Percentiles rank a stretch among this genome's conserved stretches.
phyloP scores from a whole-genome alignment of 1,284 basidiomycete species.

The Sanghuangporus sanghuang region DNA sequence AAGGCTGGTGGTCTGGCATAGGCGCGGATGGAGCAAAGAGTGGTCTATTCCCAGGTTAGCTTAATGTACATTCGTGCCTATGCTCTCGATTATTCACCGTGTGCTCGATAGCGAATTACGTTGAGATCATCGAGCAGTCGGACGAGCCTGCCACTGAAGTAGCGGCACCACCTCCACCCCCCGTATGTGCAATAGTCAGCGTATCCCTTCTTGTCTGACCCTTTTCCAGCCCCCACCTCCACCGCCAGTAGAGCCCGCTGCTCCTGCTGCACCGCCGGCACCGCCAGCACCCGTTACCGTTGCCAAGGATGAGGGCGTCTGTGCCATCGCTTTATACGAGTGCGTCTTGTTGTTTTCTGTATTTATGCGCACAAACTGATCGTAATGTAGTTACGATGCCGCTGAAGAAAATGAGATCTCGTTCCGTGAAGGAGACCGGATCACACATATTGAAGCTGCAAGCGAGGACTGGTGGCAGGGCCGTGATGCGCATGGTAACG shows the following conservation, averaged over 20 bases:
- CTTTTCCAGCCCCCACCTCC: constrained; percentile 28
- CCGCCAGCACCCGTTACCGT: constrained; percentile 27
- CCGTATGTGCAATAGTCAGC: constrained; percentile 29
- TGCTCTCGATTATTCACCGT: neutral
- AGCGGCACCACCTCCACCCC: constrained; percentile 35
- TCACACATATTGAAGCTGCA: constrained; percentile 66
- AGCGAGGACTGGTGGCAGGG: constrained; percentile 92
- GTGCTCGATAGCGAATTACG: constrained; percentile 62
- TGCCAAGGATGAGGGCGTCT: constrained; percentile 47
- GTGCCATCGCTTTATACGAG: constrained; percentile 77
- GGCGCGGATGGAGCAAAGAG: constrained; percentile 54
- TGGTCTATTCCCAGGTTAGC: constrained; percentile 73
- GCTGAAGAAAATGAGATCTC: constrained; percentile 86
- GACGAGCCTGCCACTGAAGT: constrained; percentile 33
- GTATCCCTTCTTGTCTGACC: neutral
- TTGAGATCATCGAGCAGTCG: constrained; percentile 55
- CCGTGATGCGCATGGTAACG: constrained; percentile 49
- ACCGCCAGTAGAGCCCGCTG: constrained; percentile 34
- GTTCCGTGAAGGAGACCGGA: constrained; percentile 77
- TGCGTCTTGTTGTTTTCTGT: constrained; percentile 32
- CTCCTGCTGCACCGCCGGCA: constrained; percentile 31
- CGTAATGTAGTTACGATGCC: constrained; percentile 64
- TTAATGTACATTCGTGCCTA: neutral
- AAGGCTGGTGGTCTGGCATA: constrained; percentile 75
- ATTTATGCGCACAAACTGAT: neutral